Evolutionary conservation across 2,329 filamentous ascomycete genomes (phyloP).

Genomic region (Microcyclosporella mali): DNA sequence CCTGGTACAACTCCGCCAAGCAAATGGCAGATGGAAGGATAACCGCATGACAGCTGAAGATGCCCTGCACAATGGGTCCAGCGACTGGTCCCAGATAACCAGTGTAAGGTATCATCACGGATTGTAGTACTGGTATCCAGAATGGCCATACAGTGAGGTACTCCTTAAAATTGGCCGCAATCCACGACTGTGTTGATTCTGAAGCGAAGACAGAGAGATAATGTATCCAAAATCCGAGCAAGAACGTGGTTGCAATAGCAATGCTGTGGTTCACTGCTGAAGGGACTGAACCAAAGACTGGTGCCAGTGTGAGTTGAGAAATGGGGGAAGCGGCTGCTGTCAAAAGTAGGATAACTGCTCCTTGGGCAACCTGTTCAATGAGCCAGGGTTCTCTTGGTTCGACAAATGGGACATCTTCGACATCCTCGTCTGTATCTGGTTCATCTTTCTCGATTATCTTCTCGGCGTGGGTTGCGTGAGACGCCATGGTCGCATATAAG

Average conservation of each 20-base stretch:
- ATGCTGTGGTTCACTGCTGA: slow-evolving; percentile 64
- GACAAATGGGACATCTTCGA: no score
- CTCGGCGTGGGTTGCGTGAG: no score
- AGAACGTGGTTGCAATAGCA: slow-evolving; percentile 54
- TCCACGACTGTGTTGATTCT: no score
- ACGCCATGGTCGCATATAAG: no score
- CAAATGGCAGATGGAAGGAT: slow-evolving; percentile 37
- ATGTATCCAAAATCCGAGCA: slow-evolving; percentile 4
- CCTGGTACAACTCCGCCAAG: slow-evolving; percentile 17
- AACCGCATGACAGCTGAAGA: slow-evolving; percentile 58
- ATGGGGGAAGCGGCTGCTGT: slow-evolving; percentile 61
- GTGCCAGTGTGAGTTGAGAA: slow-evolving; percentile 71
- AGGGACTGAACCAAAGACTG: slow-evolving; percentile 82
- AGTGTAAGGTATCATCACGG: slow-evolving; percentile 63
- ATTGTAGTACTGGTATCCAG: slow-evolving; percentile 68
- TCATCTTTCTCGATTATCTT: no score
- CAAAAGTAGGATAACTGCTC: slow-evolving; percentile 32
- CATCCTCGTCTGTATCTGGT: no score
- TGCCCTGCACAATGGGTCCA: slow-evolving; percentile 71
- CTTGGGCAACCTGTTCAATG: background rate
- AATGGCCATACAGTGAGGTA: slow-evolving; percentile 58
- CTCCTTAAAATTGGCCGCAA: no score
- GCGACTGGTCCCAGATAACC: slow-evolving; percentile 58
- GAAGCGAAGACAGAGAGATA: background rate
- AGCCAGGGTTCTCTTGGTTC: background rate